Conservation (phyloP, 192 early-diverging fungal species). For the Backusella australiensis region DNA sequence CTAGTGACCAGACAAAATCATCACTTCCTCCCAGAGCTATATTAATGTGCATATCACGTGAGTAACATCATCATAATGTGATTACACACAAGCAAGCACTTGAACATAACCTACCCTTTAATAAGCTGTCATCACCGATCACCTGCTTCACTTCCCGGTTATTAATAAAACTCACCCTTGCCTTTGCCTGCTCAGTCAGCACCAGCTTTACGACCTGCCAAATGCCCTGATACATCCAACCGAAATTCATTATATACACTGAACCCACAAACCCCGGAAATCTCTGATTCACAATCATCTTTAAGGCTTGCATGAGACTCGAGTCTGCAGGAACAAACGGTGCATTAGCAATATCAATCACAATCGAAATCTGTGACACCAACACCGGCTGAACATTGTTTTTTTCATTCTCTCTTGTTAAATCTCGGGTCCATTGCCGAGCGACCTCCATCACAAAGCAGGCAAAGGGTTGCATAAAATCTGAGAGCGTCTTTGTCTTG, state of each 20-base stretch:
- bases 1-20: constrained; percentile 17
- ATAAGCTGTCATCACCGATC: constrained; percentile 31
- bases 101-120: constrained; percentile 27
- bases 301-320: constrained; percentile 18
- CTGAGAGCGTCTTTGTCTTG: constrained; percentile 8
- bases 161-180: constrained; percentile 33
- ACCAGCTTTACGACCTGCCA: constrained; percentile 44
- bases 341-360: constrained; percentile 32
- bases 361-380: constrained; percentile 27
- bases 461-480: constrained; percentile 34
- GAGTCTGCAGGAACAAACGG: constrained; percentile 26
- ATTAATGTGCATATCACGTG: background rate
- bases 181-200: constrained; percentile 34
- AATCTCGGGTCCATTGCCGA: constrained; percentile 37
- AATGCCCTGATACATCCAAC: constrained; percentile 46
- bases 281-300: constrained; percentile 16
- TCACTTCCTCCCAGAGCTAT: constrained; percentile 28
- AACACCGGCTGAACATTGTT: background rate
- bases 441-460: constrained; percentile 43
- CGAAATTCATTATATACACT: constrained; percentile 43
- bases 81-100: background rate
- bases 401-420: constrained; percentile 25
- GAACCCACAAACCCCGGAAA: constrained; percentile 28
- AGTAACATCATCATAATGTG: background rate
- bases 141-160: constrained; percentile 21